Evolutionary conservation across 164 flowering plant species (phyloP), one percentile per base, ranked within the genome.

Genomic region (Berberis thunbergii): DNA sequence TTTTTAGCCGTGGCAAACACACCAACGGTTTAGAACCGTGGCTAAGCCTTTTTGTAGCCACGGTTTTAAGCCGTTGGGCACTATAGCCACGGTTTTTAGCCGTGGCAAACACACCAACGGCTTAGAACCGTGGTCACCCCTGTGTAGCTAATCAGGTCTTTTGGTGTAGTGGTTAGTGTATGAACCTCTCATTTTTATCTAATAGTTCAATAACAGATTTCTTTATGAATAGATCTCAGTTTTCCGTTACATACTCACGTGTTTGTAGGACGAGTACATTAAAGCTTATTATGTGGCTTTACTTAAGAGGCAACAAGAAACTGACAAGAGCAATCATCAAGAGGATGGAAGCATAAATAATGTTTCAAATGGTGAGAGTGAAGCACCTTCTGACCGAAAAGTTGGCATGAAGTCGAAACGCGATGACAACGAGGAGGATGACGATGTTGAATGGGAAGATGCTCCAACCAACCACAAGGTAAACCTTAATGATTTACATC

Each of bases 221-320:
- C 7, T 44, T 62, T 49, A 45, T 58, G 60, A 13, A 39, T 53
- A 58, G 45, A 61, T 43, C 39, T 54, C 2, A 68, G 12, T 48
- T 59, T 62, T 45, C 60, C 39, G 45, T 3, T 55, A 13, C 53
- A 54, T 58, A 12, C 55, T 57, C 45, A 64, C 64, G 52, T 12
- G 70, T 4, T 63, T 74, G 55, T 71, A 91, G 96, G 89, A 85
- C 74, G 97, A 87, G 75, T 89, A 87, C 77, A 50, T 78, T n/a
- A 84, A 86, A 74, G 97, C 97, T 40, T 95, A 89, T 77, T 88
- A 95, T 75, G 87, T 86, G 62, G 97, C 97, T 67, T 0, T 89
- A 43, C 64, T 75, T 39, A 67, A 80, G 74, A 79, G 81, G 68
- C 95, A 87, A 66, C 78, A 72, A 66, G 87, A 76, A 74, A 79